Evolutionary conservation across 108 stramenopile species (phyloP).

Genomic region (Skeletonema costatum): DNA sequence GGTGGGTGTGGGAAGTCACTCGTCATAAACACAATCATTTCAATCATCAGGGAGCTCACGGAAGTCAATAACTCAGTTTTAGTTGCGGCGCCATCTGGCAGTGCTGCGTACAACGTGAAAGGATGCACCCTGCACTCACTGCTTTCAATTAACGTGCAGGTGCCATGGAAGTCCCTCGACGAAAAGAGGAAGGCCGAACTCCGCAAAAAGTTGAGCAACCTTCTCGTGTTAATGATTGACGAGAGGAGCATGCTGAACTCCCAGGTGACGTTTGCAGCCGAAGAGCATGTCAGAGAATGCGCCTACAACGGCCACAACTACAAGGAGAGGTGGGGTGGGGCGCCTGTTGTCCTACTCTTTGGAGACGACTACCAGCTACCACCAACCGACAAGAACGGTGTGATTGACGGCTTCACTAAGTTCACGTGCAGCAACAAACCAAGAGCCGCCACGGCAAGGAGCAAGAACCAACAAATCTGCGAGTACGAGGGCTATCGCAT

Average conservation of each 20-base stretch:
- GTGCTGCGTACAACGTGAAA: not conserved
- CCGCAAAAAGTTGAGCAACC: not conserved
- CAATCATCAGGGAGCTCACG: not conserved
- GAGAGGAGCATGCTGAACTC: conserved; percentile 12
- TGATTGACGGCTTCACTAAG: not conserved
- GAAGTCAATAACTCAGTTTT: not conserved
- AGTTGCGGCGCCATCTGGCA: conserved; percentile 3
- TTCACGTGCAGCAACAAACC: not conserved
- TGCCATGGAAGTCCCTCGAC: not conserved
- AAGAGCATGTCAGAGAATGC: not conserved
- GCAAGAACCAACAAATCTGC: not conserved
- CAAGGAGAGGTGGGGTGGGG: conserved; percentile 4
- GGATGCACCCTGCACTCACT: not conserved
- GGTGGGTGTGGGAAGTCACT: conserved; percentile 19
- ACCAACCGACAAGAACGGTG: not conserved
- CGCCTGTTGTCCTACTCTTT: conserved; percentile 2
- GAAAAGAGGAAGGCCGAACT: not conserved
- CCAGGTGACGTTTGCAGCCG: not conserved
- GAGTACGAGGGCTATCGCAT: not conserved
- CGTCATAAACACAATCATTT: conserved; percentile 2
- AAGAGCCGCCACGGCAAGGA: not conserved
- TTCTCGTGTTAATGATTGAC: conserved; percentile 5
- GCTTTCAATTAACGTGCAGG: not conserved
- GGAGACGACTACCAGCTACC: conserved; percentile 10
- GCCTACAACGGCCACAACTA: conserved; percentile 4